Conservation (phyloP, 2,329 filamentous ascomycete species). For the Aureobasidium sp. region DNA sequence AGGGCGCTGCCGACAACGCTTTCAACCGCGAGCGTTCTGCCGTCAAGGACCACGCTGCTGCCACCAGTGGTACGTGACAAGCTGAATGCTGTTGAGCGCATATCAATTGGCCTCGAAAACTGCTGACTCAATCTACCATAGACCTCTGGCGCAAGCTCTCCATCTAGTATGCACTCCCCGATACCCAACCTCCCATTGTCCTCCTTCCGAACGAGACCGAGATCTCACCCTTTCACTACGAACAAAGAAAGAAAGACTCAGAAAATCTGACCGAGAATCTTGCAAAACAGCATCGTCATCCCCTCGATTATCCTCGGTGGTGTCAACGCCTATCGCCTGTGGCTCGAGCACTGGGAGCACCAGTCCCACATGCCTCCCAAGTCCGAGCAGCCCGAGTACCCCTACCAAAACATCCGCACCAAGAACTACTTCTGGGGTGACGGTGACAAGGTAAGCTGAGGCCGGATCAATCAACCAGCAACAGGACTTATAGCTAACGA, state of each 20-base stretch:
- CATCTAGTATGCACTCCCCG: constrained; percentile 59
- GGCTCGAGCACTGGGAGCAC: constrained; percentile 97
- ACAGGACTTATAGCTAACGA: background rate
- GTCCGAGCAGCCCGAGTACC: constrained; percentile 86
- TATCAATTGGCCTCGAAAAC: background rate
- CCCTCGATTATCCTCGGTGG: constrained; percentile 63
- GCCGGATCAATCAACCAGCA: background rate
- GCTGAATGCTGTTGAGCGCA: background rate
- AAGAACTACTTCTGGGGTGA: constrained; percentile 96
- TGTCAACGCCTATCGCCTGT: constrained; percentile 83
- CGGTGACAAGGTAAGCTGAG: constrained; percentile 74
- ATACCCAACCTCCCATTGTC: background rate
- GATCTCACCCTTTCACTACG: background rate
- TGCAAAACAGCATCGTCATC: constrained; percentile 54
- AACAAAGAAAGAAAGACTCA: constrained; percentile 5
- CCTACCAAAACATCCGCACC: constrained; percentile 94
- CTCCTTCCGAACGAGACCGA: background rate
- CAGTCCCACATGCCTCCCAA: constrained; percentile 75
- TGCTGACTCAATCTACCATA: constrained; percentile 28
- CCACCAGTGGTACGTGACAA: constrained; percentile 63
- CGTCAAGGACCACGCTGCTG: constrained; percentile 81
- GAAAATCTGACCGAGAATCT: background rate
- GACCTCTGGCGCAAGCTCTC: constrained; percentile 95
- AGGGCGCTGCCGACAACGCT: constrained; percentile 66
- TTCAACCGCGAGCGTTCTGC: constrained; percentile 89